These are phyloP conservation scores for Polyporus arcularius DNA, from an alignment of 768 basidiomycete species.

Conservation along the genomic window DNA sequence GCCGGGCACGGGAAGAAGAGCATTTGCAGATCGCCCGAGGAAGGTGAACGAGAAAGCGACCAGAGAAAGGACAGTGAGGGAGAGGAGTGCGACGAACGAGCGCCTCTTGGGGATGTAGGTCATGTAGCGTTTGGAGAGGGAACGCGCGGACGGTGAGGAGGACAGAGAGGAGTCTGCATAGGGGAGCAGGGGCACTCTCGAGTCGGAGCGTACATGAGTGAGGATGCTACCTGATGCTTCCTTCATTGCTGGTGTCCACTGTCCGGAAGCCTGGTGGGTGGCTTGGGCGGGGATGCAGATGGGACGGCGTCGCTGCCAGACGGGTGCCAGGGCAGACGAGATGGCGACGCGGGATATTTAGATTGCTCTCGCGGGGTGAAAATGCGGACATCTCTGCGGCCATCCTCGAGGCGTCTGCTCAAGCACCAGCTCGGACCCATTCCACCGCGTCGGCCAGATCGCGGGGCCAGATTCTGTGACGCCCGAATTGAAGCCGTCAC, in stretches of 20 bases:
- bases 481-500: neutral
- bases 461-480: neutral
- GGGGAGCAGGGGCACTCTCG: constrained; percentile 26
- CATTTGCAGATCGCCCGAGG: neutral
- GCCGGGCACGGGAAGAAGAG: neutral
- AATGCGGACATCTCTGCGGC: too few species aligned
- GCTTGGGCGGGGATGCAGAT: neutral
- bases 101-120: constrained; percentile 13
- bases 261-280: neutral
- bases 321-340: too few species aligned
- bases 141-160: constrained; percentile 12
- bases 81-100: constrained; percentile 23
- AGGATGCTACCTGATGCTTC: neutral
- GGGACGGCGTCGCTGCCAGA: neutral
- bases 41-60: neutral
- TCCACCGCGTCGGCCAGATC: neutral
- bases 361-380: too few species aligned
- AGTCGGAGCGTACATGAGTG: neutral
- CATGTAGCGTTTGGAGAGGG: constrained; percentile 12
- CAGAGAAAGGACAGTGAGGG: neutral
- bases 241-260: neutral
- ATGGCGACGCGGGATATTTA: too few species aligned
- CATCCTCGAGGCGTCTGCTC: too few species aligned
- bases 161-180: constrained; percentile 21
- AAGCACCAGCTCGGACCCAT: too few species aligned